A percentile compares a stretch with the other conserved stretches of the same genome.
Conservation (phyloP, 75 land plant genomes). For the Selaginella tamariscina region DNA sequence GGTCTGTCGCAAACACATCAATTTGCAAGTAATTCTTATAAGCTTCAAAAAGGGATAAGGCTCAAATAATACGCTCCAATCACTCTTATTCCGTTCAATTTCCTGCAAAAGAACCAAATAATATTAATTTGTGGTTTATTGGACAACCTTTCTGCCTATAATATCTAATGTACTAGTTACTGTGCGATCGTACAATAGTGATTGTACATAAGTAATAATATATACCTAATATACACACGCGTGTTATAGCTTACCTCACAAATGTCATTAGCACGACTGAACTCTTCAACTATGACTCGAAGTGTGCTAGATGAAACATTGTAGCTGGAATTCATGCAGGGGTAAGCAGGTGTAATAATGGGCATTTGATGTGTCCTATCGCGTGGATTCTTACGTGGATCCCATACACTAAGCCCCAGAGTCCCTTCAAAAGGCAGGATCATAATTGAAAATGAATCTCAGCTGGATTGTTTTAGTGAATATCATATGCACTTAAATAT, state of each 20-base stretch:
- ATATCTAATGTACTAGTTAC: conserved; percentile 9
- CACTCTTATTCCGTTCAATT: conserved; percentile 46
- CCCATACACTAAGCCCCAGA: conserved; percentile 78
- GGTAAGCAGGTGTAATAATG: conserved; percentile 94
- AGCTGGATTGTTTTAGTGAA: too few species aligned
- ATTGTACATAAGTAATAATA: conserved; percentile 6
- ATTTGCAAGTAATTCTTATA: conserved; percentile 84
- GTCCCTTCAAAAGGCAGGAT: too few species aligned
- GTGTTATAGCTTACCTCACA: conserved; percentile 46
- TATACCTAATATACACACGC: background rate
- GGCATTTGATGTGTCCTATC: conserved; percentile 83
- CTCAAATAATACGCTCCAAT: conserved; percentile 65
- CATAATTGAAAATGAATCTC: too few species aligned
- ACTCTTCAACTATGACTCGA: conserved; percentile 86
- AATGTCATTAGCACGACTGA: conserved; percentile 59
- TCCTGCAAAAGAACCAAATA: conserved; percentile 31
- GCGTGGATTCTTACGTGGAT: conserved; percentile 68
- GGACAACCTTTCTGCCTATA: background rate
- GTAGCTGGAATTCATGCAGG: conserved; percentile 97
- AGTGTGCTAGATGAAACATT: conserved; percentile 85
- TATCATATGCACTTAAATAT: too few species aligned
- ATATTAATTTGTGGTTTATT: background rate
- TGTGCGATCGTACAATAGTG: background rate
- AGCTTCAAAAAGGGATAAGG: conserved; percentile 73
- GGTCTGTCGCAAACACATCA: conserved; percentile 65